phyloP scores from a whole-genome alignment of 257 asterid species.

The Capsicum chinense region DNA sequence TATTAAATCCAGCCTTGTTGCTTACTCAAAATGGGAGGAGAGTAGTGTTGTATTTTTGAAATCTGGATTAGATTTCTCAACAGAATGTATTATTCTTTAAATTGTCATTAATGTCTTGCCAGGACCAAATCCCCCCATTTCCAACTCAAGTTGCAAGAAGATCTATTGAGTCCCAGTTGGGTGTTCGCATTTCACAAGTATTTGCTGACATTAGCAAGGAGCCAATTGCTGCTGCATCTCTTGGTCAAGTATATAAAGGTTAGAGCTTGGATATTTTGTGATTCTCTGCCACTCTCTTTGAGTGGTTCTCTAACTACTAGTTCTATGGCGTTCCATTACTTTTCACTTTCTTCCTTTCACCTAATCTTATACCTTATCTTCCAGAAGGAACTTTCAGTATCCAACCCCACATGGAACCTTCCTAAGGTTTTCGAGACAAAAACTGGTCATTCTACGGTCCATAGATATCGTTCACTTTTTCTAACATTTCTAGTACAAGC shows the following conservation, averaged over 20 bases:
- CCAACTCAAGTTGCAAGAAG: constrained; percentile 77
- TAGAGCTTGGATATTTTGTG: constrained; percentile 34
- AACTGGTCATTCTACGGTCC: not conserved
- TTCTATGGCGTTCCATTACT: not conserved
- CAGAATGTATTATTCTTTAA: constrained; percentile 31
- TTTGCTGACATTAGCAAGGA: constrained; percentile 91
- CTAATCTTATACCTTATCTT: constrained; percentile 13
- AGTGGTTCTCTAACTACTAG: not conserved
- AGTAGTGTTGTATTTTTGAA: constrained; percentile 6
- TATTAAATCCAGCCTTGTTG: not conserved
- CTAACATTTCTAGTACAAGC: not conserved
- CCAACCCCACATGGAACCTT: not conserved
- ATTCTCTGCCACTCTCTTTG: not conserved
- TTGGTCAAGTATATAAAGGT: constrained; percentile 99
- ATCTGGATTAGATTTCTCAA: constrained; percentile 28
- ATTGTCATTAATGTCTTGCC: constrained; percentile 35
- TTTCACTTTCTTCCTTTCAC: not conserved
- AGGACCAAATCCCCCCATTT: constrained; percentile 99
- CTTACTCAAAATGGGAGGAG: constrained; percentile 14
- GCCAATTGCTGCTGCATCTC: constrained; percentile 97
- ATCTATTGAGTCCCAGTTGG: constrained; percentile 87
- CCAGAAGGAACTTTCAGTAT: not conserved
- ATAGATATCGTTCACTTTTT: not conserved
- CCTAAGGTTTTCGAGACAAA: not conserved
- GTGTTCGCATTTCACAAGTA: constrained; percentile 74